Evolutionary conservation across 148 eudicot species (phyloP).

Genomic region (Chenopodium quinoa): DNA sequence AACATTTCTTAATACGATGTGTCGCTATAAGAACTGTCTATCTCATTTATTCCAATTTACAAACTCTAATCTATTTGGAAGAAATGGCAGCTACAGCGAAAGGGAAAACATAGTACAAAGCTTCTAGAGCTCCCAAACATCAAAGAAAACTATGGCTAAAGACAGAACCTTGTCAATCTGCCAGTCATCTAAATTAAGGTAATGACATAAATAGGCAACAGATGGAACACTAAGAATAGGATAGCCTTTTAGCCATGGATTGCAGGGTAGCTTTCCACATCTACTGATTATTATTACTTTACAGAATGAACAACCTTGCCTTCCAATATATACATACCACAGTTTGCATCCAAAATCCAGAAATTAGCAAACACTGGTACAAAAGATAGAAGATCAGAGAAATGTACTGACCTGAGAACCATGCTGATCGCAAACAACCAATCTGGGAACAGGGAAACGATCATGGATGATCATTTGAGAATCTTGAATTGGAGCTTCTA

Average conservation of each 20-base stretch:
- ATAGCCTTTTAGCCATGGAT: no score
- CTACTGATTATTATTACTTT: background rate
- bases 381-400: background rate
- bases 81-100: no score
- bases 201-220: no score
- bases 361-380: background rate
- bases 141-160: no score
- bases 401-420: slow-evolving; percentile 82
- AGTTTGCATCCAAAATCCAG: background rate
- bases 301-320: background rate
- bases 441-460: slow-evolving; percentile 95
- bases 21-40: no score
- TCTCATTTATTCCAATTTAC: no score
- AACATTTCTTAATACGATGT: background rate
- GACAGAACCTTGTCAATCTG: no score
- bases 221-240: no score
- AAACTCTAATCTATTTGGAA: no score
- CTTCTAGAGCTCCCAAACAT: no score
- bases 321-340: background rate
- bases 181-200: no score
- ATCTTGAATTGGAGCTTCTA: slow-evolving; percentile 86
- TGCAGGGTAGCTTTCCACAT: background rate
- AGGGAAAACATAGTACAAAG: no score
- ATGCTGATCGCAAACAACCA: slow-evolving; percentile 97
- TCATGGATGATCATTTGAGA: slow-evolving; percentile 75